These are phyloP conservation scores for Proliferodiscus dingleyae DNA, from an alignment of 2,329 filamentous ascomycete genomes.

Conservation along the genomic window DNA sequence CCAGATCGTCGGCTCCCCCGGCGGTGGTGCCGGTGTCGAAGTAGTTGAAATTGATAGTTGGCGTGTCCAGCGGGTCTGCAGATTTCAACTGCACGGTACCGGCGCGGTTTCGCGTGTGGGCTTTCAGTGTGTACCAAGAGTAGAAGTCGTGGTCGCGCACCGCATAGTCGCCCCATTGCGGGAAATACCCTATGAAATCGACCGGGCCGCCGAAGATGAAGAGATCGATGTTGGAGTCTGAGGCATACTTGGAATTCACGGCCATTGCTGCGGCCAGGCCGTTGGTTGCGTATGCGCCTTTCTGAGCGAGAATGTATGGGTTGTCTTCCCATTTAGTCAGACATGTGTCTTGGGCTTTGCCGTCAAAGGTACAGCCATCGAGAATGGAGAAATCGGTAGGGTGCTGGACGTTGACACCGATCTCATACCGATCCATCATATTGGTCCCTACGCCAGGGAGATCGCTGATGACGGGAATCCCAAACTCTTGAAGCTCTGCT, in stretches of 20 bases:
- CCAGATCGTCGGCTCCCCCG: conserved; percentile 7
- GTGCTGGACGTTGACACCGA: background rate
- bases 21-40: conserved; percentile 41
- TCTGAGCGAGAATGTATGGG: conserved; percentile 10
- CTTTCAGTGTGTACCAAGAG: conserved; percentile 46
- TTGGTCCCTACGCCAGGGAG: conserved; percentile 61
- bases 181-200: conserved; percentile 40
- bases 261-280: conserved; percentile 43
- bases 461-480: conserved; percentile 50
- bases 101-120: conserved; percentile 56
- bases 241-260: conserved; percentile 29
- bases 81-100: conserved; percentile 59
- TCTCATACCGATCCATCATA: conserved; percentile 35
- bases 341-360: background rate
- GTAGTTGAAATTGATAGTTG: conserved; percentile 59
- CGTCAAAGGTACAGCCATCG: background rate
- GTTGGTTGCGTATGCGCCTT: conserved; percentile 36
- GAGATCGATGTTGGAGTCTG: conserved; percentile 35
- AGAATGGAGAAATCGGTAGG: background rate
- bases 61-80: conserved; percentile 57
- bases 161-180: conserved; percentile 32
- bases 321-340: background rate
- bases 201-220: conserved; percentile 31
- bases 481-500: conserved; percentile 36
- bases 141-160: conserved; percentile 37